These are phyloP conservation scores for Tolypocladium pustulatum DNA, from an alignment of 2,329 filamentous ascomycete genomes.

Conservation along the genomic window DNA sequence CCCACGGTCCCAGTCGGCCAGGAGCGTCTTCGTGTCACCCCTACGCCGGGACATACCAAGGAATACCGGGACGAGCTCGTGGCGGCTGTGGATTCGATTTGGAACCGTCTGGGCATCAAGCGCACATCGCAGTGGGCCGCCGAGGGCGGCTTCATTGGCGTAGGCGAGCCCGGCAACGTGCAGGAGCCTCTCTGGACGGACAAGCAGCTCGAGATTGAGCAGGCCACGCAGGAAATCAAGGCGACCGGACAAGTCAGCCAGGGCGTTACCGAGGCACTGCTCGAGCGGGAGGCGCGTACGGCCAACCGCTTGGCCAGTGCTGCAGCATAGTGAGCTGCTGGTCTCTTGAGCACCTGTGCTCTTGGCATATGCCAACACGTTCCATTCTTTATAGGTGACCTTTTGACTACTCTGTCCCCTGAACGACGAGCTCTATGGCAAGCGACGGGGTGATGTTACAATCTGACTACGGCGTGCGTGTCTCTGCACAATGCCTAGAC, in stretches of 20 bases:
- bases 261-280: slow-evolving; percentile 46
- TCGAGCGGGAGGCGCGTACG: slow-evolving; percentile 40
- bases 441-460: neutral
- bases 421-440: neutral
- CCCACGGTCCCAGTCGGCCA: slow-evolving; percentile 97
- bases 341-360: neutral
- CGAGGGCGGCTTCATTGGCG: slow-evolving; percentile 88
- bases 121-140: slow-evolving; percentile 86
- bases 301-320: slow-evolving; percentile 17
- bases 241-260: slow-evolving; percentile 25
- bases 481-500: neutral
- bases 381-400: neutral
- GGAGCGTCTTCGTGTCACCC: slow-evolving; percentile 90
- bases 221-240: slow-evolving; percentile 52
- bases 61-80: slow-evolving; percentile 81
- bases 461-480: neutral
- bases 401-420: neutral
- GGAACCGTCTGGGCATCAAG: slow-evolving; percentile 81
- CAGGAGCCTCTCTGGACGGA: slow-evolving; percentile 83
- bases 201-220: slow-evolving; percentile 68
- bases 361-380: neutral
- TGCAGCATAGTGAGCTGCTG: slow-evolving; percentile 8
- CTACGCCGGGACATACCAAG: slow-evolving; percentile 83
- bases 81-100: slow-evolving; percentile 74
- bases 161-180: slow-evolving; percentile 59